Percentiles rank a stretch among this genome's conserved stretches.
These are phyloP conservation scores for Lactarius tabidus DNA, from an alignment of 768 basidiomycete genomes.

Conservation along the genomic window DNA sequence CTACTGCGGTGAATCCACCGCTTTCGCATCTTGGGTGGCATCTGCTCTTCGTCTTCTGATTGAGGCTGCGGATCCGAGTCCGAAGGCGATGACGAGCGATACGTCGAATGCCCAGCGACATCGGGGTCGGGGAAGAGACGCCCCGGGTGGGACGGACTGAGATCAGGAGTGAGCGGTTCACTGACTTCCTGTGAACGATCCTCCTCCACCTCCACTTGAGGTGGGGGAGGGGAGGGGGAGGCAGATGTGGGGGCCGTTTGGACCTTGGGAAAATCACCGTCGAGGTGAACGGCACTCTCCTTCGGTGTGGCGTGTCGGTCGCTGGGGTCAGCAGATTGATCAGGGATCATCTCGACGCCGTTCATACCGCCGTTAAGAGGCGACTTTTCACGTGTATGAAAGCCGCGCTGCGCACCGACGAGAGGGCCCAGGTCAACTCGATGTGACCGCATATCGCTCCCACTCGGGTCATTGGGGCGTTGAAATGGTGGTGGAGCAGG, in stretches of 20 bases:
- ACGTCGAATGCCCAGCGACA: conserved; percentile 3
- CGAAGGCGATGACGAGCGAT: conserved; percentile 24
- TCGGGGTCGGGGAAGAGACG: conserved; percentile 6
- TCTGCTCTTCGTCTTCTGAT: conserved; percentile 20
- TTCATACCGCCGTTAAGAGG: conserved; percentile 58
- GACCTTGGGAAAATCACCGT: not conserved
- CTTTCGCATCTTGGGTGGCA: conserved; percentile 27
- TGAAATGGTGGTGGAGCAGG: conserved; percentile 29
- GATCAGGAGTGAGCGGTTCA: not conserved
- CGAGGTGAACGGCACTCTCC: not conserved
- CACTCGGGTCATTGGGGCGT: conserved; percentile 24
- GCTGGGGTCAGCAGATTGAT: not conserved
- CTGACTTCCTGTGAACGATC: conserved; percentile 17
- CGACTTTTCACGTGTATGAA: conserved; percentile 54
- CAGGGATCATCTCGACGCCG: conserved; percentile 54
- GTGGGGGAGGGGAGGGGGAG: conserved; percentile 15
- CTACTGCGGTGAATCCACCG: conserved; percentile 27
- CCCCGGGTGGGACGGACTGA: not conserved
- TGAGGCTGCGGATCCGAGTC: conserved; percentile 17
- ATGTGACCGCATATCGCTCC: conserved; percentile 15
- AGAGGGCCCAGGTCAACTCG: conserved; percentile 58
- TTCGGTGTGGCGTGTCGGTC: conserved; percentile 14
- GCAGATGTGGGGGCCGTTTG: conserved; percentile 22
- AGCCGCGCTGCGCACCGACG: conserved; percentile 56
- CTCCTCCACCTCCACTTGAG: conserved; percentile 31